A percentile compares a stretch with the other conserved stretches of the same genome.
Evolutionary conservation across 768 basidiomycete genomes (phyloP).

Genomic region (Clitopilus hobsonii): DNA sequence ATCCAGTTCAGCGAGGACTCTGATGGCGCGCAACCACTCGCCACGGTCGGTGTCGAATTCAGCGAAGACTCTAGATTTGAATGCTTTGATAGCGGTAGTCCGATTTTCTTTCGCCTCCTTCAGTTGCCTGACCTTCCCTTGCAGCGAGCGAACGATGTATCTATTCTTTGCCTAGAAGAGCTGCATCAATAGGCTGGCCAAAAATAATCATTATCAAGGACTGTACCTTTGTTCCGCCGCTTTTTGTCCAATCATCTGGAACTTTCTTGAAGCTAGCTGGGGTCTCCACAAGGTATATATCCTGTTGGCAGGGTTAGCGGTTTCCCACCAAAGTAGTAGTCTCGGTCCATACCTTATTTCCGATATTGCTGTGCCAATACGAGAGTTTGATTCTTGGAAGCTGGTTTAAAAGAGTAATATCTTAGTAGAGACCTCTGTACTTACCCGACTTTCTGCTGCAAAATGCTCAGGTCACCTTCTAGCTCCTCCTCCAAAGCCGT

Average conservation of each 20-base stretch:
- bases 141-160: conserved; percentile 73
- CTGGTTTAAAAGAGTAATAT: conserved; percentile 3
- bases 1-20: conserved; percentile 92
- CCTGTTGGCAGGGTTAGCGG: conserved; percentile 36
- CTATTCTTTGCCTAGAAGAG: conserved; percentile 45
- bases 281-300: conserved; percentile 87
- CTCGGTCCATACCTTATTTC: conserved; percentile 59
- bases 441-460: conserved; percentile 68
- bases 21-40: conserved; percentile 78
- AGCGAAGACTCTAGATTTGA: conserved; percentile 71
- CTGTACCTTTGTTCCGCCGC: conserved; percentile 77
- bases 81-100: conserved; percentile 73
- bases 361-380: conserved; percentile 62
- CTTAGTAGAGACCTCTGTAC: conserved; percentile 7
- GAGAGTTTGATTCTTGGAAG: conserved; percentile 25
- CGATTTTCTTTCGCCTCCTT: conserved; percentile 95
- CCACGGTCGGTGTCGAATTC: conserved; percentile 82
- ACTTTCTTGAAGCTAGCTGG: conserved; percentile 53
- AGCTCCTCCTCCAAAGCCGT: conserved; percentile 64
- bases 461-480: conserved; percentile 58
- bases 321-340: not conserved
- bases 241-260: conserved; percentile 85
- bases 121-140: conserved; percentile 66
- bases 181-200: not conserved
- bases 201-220: conserved; percentile 3